A percentile compares a stretch with the other conserved stretches of the same genome.
phyloP scores from a whole-genome alignment of 2,329 filamentous ascomycete species.

The Colletotrichum navitas region DNA sequence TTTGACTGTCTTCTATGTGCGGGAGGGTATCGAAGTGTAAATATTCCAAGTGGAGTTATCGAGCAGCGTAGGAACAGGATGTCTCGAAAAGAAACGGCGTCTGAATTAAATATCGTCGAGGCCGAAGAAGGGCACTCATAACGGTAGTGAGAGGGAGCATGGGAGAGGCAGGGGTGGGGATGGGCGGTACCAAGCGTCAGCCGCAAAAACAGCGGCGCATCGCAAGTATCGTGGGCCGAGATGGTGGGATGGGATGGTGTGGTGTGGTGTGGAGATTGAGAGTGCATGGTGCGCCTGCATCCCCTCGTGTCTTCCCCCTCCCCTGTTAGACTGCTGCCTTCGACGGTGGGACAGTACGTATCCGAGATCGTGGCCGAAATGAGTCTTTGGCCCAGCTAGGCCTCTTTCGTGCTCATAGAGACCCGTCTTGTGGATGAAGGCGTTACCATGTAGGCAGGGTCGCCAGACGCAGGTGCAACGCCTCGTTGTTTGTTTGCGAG shows the following conservation, averaged over 20 bases:
- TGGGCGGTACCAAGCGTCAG: conserved; percentile 15
- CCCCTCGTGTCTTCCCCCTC: not conserved
- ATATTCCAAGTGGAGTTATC: conserved; percentile 29
- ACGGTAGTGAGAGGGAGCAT: conserved; percentile 5
- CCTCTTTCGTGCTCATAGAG: conserved; percentile 19
- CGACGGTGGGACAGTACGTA: not conserved
- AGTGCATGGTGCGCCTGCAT: conserved; percentile 11
- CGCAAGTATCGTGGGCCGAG: conserved; percentile 8
- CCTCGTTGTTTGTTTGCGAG: not conserved
- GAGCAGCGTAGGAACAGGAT: conserved; percentile 13
- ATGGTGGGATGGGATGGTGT: conserved; percentile 10
- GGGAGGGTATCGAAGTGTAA: conserved; percentile 32
- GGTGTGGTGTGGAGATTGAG: conserved; percentile 39
- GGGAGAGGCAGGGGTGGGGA: not conserved
- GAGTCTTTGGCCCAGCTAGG: conserved; percentile 29
- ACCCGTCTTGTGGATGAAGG: conserved; percentile 10
- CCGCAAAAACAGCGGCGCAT: conserved; percentile 28
- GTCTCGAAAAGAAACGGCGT: conserved; percentile 23
- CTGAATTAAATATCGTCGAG: conserved; percentile 38
- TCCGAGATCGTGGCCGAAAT: conserved; percentile 22
- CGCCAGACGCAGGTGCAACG: not conserved
- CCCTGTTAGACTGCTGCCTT: conserved; percentile 39
- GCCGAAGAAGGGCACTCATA: conserved; percentile 16
- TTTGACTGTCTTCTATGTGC: conserved; percentile 8
- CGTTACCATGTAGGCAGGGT: not conserved